Evolutionary conservation across 805 yeast species (phyloP).

Genomic region (Ogataea paraovalis): DNA sequence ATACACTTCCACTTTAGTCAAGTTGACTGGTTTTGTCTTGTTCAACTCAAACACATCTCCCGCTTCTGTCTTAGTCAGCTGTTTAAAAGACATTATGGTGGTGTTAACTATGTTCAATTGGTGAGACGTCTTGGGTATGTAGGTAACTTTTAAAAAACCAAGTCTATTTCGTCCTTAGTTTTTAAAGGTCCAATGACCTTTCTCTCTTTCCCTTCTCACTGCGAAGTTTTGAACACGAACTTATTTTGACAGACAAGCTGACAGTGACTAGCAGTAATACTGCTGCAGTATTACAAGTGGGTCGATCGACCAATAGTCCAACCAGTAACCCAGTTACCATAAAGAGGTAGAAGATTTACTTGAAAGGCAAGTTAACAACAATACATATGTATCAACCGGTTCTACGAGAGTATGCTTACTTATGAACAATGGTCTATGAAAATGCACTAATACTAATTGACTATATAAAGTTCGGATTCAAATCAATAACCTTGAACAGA

Average conservation of each 20-base stretch:
- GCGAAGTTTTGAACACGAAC: background rate
- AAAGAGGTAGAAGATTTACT: no score
- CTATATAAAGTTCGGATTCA: background rate
- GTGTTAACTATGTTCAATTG: background rate
- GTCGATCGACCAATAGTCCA: no score
- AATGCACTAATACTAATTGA: no score
- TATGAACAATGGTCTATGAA: no score
- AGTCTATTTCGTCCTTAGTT: background rate
- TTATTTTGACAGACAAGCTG: background rate
- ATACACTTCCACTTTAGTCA: constrained; percentile 27
- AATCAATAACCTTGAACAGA: constrained; percentile 5
- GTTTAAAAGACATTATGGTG: constrained; percentile 1
- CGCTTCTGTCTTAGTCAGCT: constrained; percentile 1
- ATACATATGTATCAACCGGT: no score
- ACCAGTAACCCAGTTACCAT: no score
- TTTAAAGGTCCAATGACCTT: background rate
- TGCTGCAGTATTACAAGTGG: no score
- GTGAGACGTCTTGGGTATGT: no score
- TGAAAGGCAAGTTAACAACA: no score
- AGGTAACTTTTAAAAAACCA: background rate
- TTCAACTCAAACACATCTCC: constrained; percentile 15
- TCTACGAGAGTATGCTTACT: no score
- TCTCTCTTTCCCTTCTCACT: background rate
- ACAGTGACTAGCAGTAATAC: no score
- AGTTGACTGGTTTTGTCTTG: constrained; percentile 23